phyloP scores from a whole-genome alignment of 495 filamentous ascomycete species.

The Aspergillus heteromorphus region DNA sequence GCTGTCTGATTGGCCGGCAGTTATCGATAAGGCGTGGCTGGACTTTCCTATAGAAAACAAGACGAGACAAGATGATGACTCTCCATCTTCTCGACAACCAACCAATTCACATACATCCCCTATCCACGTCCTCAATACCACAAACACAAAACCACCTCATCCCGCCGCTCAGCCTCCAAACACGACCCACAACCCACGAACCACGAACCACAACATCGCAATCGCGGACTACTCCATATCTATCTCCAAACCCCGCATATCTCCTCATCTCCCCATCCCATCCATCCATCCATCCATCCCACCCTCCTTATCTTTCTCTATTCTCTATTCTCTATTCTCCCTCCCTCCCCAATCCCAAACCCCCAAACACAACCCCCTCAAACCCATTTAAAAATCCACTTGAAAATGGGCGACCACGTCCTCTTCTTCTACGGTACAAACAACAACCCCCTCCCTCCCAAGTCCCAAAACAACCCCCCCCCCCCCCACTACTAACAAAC shows the following conservation, averaged over 20 bases:
- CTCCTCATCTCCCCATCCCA: not conserved
- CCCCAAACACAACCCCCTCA: not conserved
- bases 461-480: not conserved
- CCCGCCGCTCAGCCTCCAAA: no score
- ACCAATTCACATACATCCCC: no score
- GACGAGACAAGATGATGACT: no score
- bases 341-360: not conserved
- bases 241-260: not conserved
- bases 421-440: slow-evolving; percentile 57
- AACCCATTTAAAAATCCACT: not conserved
- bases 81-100: no score
- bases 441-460: not conserved
- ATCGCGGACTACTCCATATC: not conserved
- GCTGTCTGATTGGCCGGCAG: slow-evolving; percentile 9
- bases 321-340: no score
- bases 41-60: not conserved
- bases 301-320: no score
- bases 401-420: slow-evolving; percentile 37
- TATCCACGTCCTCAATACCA: no score
- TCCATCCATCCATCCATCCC: no score
- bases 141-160: no score
- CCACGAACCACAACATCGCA: not conserved
- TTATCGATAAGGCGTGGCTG: slow-evolving; percentile 19
- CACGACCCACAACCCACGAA: no score
- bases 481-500: not conserved